Base-by-base conservation (phyloP, 352 stramenopile genomes). In the Phytophthora pseudosyringae region DNA sequence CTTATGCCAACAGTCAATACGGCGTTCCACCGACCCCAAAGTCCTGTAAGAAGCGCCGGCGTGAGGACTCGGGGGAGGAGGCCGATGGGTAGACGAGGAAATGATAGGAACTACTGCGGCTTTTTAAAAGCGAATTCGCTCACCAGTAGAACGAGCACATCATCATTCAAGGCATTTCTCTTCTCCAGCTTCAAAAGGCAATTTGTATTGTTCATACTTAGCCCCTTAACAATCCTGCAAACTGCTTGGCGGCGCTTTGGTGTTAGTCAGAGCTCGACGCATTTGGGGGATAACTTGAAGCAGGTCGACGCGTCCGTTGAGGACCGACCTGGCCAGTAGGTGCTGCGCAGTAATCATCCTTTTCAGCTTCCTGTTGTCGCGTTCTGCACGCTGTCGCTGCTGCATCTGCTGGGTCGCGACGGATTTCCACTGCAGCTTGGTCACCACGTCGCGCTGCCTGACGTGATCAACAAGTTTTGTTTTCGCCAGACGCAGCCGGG, bases 1-100 rank as follows among this genome's bases (percentile, higher is more conserved):
- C 93, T 1, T 98, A 98, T 70, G 86, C 67, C 41, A 73, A 69
- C 7, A 59, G 68, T 7, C 21, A 73, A 38, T 73, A 78, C 39
- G 71, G 75, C 16, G 57, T 32, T 7, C 54, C 61, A 48, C 72
- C 75, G 10, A 38, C 35, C 7, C 16, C 26, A 21, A 40, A 44
- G 5, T 10, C 10, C 13, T 46, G 35, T 2, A 57, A 51, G 33
- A 76, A 76, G 33, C 69, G 69, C 10, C 58, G 11, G 31, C 69
- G 64, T 28, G 59, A 67, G 50, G 52, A 53, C 47, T 59, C 40
- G 35, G 33, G 26, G n/a, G 31, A 41, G 4, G 32, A 3, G 31
- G 31, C 7, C 31, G 31, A 35, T 35, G 31, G 11, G 31, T 35
- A 35, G 31, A 54, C 12, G 35, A n/a, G 15, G 35, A 13, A 2